Base-by-base conservation (phyloP, 768 basidiomycete species). In the Auricularia cornea region DNA sequence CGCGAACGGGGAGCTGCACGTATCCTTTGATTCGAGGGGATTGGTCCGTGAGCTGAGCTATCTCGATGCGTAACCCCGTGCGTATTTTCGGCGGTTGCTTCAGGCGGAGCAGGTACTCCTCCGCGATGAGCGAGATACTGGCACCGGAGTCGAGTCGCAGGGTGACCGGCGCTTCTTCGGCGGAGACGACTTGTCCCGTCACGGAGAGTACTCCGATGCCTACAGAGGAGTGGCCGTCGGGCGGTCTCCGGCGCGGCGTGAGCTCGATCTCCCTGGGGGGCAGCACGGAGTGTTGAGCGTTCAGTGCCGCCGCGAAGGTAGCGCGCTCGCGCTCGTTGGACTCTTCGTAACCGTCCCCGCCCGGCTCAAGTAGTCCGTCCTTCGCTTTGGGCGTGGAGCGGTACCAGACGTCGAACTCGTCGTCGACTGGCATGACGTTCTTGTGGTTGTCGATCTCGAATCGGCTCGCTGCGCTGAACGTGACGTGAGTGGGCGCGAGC, bases 11-110 rank as follows among this genome's bases (percentile, higher is more conserved):
- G 3, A 69, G 29, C 6, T 29, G 29, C 3, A 70, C 63, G 60
- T 67, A 72, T 3, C 71, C 71, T 59, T 31, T 73, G 16, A 48
- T 48, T 5, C 44, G 44, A 6, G 44, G 44, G 44, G 16, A 20
- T 18, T 48, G 16, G 44, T 48, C 23, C 44, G 44, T 48, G 12
- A 48, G 44, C 44, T 48, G 44, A 5, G 44, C 44, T 18, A 48
- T 48, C 6, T 18, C 44, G 6, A 48, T 23, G 5, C 23, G 16
- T 5, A 48, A 20, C 5, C 44, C 44, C 44, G 44, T 48, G 44
- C 23, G 44, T 10, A 48, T 48, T 18, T 48, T 48, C 11, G 44
- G 44, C 16, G 44, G 44, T 5, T 48, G 6, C 20, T 48, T 48
- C 44, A 48, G 11, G 12, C 6, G 23, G 11, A 14, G 5, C 11